Evolutionary conservation across 1,139 yeast genomes (phyloP).

Genomic region (Suhomyces yuchorum): DNA sequence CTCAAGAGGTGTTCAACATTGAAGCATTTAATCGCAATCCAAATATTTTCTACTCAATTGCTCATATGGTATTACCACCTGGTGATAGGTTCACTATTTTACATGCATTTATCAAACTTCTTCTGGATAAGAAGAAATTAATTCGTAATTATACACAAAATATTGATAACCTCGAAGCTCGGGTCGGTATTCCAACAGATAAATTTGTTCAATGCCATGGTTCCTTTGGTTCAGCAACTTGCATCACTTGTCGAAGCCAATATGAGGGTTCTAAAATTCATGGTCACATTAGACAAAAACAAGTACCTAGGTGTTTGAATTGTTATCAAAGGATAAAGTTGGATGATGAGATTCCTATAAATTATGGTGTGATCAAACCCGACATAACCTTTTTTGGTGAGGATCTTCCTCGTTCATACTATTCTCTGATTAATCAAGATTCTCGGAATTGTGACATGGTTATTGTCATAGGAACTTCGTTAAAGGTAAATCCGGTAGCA

Average conservation of each 20-base stretch:
- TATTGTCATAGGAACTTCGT: conserved; percentile 88
- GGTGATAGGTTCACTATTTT: conserved; percentile 72
- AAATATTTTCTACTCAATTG: conserved; percentile 78
- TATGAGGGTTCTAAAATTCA: conserved; percentile 70
- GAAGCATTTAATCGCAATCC: conserved; percentile 77
- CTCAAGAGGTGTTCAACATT: conserved; percentile 91
- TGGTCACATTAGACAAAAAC: conserved; percentile 58
- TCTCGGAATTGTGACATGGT: conserved; percentile 64
- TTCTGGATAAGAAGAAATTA: conserved; percentile 77
- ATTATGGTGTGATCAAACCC: conserved; percentile 72
- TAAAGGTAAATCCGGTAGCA: conserved; percentile 95
- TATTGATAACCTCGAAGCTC: conserved; percentile 88
- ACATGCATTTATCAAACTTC: conserved; percentile 75
- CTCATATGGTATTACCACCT: conserved; percentile 81
- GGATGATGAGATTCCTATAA: conserved; percentile 21
- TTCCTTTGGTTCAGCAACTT: conserved; percentile 87
- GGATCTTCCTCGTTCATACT: conserved; percentile 57
- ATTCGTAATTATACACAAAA: conserved; percentile 92
- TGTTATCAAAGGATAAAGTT: conserved; percentile 46
- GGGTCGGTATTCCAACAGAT: conserved; percentile 72
- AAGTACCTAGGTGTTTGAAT: conserved; percentile 71
- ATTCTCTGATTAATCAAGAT: conserved; percentile 21
- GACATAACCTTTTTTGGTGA: conserved; percentile 96
- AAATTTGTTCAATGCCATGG: conserved; percentile 94
- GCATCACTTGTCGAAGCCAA: conserved; percentile 72